Evolutionary conservation across 108 stramenopile genomes (phyloP).

Genomic region (Epithemia pelagica): DNA sequence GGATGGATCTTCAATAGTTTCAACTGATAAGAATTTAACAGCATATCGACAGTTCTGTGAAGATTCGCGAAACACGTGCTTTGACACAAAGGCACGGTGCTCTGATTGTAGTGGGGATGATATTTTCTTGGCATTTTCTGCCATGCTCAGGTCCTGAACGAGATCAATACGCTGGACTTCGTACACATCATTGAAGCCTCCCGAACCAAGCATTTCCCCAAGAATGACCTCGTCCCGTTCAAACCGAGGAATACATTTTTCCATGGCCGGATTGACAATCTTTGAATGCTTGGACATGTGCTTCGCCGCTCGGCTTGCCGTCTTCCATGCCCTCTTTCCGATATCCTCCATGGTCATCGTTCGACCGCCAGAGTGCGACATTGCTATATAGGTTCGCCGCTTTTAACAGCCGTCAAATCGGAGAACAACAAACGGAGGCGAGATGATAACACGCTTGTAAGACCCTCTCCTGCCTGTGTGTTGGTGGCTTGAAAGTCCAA

Average conservation of each 20-base stretch:
- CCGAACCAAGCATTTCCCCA: conserved; percentile 58
- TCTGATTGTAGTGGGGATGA: conserved; percentile 40
- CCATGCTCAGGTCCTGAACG: conserved; percentile 20
- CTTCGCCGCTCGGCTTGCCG: conserved; percentile 48
- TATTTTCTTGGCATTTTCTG: conserved; percentile 44
- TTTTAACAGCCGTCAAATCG: no score
- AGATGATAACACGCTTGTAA: no score
- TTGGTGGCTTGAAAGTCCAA: no score
- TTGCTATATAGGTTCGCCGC: no score
- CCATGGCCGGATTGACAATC: conserved; percentile 50
- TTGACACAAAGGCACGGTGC: conserved; percentile 32
- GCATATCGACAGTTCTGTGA: conserved; percentile 43
- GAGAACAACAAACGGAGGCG: no score
- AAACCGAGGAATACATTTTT: conserved; percentile 60
- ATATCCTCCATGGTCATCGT: conserved; percentile 26
- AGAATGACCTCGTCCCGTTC: conserved; percentile 47
- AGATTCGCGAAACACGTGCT: conserved; percentile 41
- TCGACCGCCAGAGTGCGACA: no score
- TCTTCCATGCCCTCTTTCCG: conserved; percentile 48
- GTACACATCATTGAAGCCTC: conserved; percentile 77
- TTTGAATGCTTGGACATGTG: conserved; percentile 49
- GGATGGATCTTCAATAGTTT: conserved; percentile 38
- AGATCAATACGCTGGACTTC: conserved; percentile 45
- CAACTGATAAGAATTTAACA: conserved; percentile 62
- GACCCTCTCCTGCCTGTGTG: no score